Conservation (phyloP, 768 basidiomycete genomes). For the Melanogaster broomeanus region DNA sequence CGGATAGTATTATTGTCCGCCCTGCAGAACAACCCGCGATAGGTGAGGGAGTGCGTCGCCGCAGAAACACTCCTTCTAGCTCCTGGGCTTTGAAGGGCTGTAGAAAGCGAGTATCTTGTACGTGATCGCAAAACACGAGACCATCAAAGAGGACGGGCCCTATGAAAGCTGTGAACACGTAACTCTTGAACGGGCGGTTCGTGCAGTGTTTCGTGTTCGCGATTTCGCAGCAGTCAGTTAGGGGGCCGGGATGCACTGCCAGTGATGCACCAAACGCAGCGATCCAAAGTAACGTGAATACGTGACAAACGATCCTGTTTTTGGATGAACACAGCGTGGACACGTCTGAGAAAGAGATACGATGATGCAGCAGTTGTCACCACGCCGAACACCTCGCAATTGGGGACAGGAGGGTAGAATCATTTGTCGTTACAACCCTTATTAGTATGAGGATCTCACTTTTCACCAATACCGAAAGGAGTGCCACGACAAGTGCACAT, state of each 20-base stretch:
- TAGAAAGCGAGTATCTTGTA: too few relatives aligned
- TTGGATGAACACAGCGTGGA: conserved; percentile 35
- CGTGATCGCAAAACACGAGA: too few relatives aligned
- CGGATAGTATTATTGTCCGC: too few relatives aligned
- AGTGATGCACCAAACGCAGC: conserved; percentile 25
- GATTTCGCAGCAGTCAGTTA: conserved; percentile 26
- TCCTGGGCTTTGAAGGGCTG: too few relatives aligned
- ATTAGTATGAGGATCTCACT: conserved; percentile 15
- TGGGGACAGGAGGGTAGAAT: background rate
- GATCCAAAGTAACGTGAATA: conserved; percentile 37
- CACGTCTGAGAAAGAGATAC: conserved; percentile 39
- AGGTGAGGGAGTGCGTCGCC: too few relatives aligned
- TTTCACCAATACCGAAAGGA: conserved; percentile 18
- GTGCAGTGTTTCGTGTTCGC: conserved; percentile 37
- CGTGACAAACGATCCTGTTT: conserved; percentile 14
- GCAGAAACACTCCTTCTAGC: too few relatives aligned
- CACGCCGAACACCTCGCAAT: conserved; percentile 22
- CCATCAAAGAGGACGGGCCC: too few relatives aligned
- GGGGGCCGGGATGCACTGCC: conserved; percentile 19
- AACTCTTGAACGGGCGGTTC: too few relatives aligned
- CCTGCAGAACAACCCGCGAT: too few relatives aligned
- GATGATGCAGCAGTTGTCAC: conserved; percentile 28
- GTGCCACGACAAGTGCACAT: conserved; percentile 16
- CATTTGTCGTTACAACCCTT: background rate
- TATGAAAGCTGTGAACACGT: too few relatives aligned